A percentile compares a stretch with the other conserved stretches of the same genome.
phyloP scores from a whole-genome alignment of 148 eudicot genomes.

The Spergularia marina region DNA sequence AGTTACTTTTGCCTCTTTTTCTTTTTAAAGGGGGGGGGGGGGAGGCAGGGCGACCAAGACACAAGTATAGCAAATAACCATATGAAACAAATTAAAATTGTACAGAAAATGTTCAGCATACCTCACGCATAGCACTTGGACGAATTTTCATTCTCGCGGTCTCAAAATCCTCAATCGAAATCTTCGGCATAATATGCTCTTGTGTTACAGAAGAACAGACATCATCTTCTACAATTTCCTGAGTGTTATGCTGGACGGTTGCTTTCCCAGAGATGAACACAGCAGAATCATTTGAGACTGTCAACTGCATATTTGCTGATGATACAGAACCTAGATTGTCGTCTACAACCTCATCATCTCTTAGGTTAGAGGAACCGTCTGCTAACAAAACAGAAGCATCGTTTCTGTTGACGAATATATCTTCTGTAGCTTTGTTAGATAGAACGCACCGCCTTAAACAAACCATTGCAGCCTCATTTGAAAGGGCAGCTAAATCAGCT shows the following conservation, averaged over 20 bases:
- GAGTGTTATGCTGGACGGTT: not conserved
- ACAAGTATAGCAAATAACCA: not conserved
- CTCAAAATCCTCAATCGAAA: conserved; percentile 75
- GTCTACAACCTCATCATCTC: conserved; percentile 14
- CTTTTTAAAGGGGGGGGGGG: not conserved
- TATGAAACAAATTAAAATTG: not conserved
- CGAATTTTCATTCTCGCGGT: conserved; percentile 77
- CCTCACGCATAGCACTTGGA: conserved; percentile 99
- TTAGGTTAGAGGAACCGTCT: conserved; percentile 21
- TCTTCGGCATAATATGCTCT: conserved; percentile 29
- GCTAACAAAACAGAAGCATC: conserved; percentile 24
- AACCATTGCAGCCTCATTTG: conserved; percentile 77
- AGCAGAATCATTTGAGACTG: conserved; percentile 23
- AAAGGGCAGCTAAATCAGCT: conserved; percentile 83
- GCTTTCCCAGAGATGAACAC: conserved; percentile 3
- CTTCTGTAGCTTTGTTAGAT: conserved; percentile 24
- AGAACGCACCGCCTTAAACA: conserved; percentile 56
- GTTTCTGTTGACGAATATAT: conserved; percentile 15
- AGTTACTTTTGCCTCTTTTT: not conserved
- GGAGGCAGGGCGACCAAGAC: not conserved
- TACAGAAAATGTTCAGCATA: conserved; percentile 31
- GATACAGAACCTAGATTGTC: conserved; percentile 36
- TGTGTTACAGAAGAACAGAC: conserved; percentile 17
- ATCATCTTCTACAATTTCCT: conserved; percentile 14
- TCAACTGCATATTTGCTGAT: conserved; percentile 29